Base-by-base conservation (phyloP, 176 grass and related monocot species). In the Aegilops tauschii region DNA sequence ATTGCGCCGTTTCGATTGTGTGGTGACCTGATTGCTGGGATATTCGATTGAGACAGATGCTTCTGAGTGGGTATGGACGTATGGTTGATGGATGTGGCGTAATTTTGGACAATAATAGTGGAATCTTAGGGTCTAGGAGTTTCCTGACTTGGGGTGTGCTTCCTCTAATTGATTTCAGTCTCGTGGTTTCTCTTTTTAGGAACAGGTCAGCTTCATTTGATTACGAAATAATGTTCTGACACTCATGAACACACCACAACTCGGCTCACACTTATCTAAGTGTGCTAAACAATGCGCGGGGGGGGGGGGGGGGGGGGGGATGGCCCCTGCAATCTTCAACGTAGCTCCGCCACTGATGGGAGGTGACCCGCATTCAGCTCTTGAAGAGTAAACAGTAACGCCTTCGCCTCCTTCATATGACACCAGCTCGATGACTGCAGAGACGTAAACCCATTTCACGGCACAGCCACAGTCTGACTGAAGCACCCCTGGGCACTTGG, bases 41-140 rank as follows among this genome's bases (percentile, higher is more conserved):
- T 54, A 18, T 16, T 30, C 47, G 42, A 42, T 47, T 45, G 40
- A 49, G 12, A 74, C 16, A 75, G 45, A 75, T 75, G 25, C 72
- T 18, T 74, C 42, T 42, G n/a, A 8, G 37, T 16, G 68, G 17
- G 76, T 86, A 36, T 65, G 37, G 42, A 62, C 12, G 76, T 86
- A 35, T 65, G 37, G 42, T 65, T 71, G 62, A 16, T 83, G 82
- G 73, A 88, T 81, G 80, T 73, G 65, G 21, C 73, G 52, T 86
- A 36, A 61, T 63, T 71, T 44, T 91, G 34, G 61, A 64, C 11
- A 30, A 40, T 31, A 56, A 12, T 17, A 42, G 61, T 82, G 20
- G 8, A 88, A 72, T 42, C 31, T 65, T 87, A 64, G 69, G 68
- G 69, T 86, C 52, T 80, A 44, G 78, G 68, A 32, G 61, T 89